Base-by-base conservation (phyloP, 1,284 basidiomycete species). In the Acaromyces ingoldii region DNA sequence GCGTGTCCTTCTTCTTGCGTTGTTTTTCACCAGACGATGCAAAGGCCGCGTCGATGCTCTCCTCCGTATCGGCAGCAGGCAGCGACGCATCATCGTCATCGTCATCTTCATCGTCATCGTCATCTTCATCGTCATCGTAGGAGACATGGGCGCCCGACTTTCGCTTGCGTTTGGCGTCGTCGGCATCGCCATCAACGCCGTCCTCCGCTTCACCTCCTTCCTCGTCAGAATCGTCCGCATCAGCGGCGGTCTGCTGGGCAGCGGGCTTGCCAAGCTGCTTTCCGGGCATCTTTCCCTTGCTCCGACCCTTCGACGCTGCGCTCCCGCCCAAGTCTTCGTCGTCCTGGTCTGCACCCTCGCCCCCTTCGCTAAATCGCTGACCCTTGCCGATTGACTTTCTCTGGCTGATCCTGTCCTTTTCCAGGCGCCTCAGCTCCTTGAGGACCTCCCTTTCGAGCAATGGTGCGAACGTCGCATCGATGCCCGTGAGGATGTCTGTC, bases 361-460 rank as follows among this genome's bases (percentile, higher is more conserved):
- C 65, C 36, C 62, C 61, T 37, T 69, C 64, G 79, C 85, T 25
- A 88, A 91, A 76, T 87, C 65, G 41, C 56, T 71, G 38, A 40
- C 68, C 70, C 17, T 62, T 87, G 6, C 92, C 92, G 31, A 97
- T 82, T 51, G 87, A 83, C 13, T 82, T 79, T 62, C 86, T 84
- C 76, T 96, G 91, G 63, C 81, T 83, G 71, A 83, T 87, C 57
- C 89, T 77, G 71, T 95, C 87, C 48, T 86, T 84, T 60, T 86
- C 84, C 29, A 91, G 81, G 72, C 85, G 87, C 77, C 89, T 90
- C 80, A 97, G 83, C 79, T 97, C 93, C 39, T 80, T 77, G 55
- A 84, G 79, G 67, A 97, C 87, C 77, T 95, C 91, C 76, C 86
- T 89, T 77, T 87, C 90, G 64, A 98, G 79, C 33, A 82, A 82